Evolutionary conservation across 768 basidiomycete species (phyloP).

Genomic region (Boletus sensibilis): DNA sequence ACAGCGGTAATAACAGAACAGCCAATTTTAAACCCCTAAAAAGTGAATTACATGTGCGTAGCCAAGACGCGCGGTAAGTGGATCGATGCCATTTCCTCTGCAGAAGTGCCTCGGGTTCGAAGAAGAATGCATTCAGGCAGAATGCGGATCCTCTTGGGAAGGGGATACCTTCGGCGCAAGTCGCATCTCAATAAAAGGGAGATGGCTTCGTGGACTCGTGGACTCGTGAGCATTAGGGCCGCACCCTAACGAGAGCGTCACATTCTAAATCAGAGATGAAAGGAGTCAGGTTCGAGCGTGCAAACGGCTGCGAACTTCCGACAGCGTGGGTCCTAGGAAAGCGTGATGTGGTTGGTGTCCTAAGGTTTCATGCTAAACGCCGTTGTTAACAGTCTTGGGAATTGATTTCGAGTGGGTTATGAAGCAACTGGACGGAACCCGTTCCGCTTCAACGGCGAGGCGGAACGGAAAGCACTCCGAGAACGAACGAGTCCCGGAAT

Average conservation of each 20-base stretch:
- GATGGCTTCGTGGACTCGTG: slow-evolving; percentile 2
- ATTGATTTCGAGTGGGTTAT: neutral
- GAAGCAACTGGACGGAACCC: slow-evolving; percentile 10
- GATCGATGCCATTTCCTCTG: slow-evolving; percentile 6
- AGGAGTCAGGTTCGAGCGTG: slow-evolving; percentile 17
- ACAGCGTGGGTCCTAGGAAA: slow-evolving; percentile 4
- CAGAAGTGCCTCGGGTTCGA: slow-evolving; percentile 8
- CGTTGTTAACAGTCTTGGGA: slow-evolving; percentile 12
- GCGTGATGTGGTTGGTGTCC: slow-evolving; percentile 2
- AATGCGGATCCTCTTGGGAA: slow-evolving; percentile 26
- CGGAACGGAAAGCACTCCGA: slow-evolving; percentile 7
- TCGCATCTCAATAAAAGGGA: slow-evolving; percentile 1
- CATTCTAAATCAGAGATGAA: slow-evolving; percentile 16
- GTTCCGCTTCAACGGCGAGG: neutral
- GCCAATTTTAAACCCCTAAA: neutral
- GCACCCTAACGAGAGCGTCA: neutral
- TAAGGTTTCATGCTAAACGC: slow-evolving; percentile 14
- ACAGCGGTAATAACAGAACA: slow-evolving; percentile 19
- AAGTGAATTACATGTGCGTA: slow-evolving; percentile 8
- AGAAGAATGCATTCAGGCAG: neutral
- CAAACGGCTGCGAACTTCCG: slow-evolving; percentile 16
- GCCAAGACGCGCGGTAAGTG: slow-evolving; percentile 1
- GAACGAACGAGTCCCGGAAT: slow-evolving; percentile 2
- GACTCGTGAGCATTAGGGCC: slow-evolving; percentile 4
- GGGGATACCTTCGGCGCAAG: slow-evolving; percentile 3